Conservation (phyloP, 1,139 yeast species). For the Suhomyces bokatorum region DNA sequence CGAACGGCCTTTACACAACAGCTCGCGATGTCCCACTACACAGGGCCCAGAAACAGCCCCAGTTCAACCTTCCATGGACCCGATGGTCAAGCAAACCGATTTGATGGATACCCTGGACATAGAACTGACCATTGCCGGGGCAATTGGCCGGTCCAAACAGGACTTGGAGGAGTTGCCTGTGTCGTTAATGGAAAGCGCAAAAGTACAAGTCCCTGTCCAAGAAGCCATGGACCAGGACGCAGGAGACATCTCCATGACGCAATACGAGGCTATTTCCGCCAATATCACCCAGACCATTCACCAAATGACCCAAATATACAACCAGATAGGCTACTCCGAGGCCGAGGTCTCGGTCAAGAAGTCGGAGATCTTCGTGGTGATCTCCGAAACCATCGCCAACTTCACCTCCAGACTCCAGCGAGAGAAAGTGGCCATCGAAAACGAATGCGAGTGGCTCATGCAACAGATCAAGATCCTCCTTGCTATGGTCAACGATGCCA, state of each 20-base stretch:
- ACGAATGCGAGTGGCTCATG: constrained; percentile 50
- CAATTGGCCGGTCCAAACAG: neutral
- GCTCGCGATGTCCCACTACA: constrained; percentile 2
- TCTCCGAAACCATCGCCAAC: constrained; percentile 41
- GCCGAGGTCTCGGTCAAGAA: constrained; percentile 38
- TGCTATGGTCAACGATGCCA: constrained; percentile 41
- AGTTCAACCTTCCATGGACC: neutral
- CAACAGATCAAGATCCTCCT: constrained; percentile 45
- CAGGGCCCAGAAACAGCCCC: neutral
- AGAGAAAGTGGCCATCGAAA: constrained; percentile 41
- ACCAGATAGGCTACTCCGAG: constrained; percentile 41
- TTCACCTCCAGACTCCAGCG: constrained; percentile 36
- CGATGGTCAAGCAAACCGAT: neutral
- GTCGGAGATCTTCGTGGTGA: constrained; percentile 39
- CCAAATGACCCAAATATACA: constrained; percentile 36
- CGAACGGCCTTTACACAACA: neutral
- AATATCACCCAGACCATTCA: constrained; percentile 32
- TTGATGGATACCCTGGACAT: constrained; percentile 14
- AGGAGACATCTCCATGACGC: constrained; percentile 2
- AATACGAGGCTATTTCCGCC: constrained; percentile 10
- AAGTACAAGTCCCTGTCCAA: too few species aligned
- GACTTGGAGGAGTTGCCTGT: neutral
- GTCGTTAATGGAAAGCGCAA: neutral
- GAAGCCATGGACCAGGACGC: neutral
- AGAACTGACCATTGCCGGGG: constrained; percentile 12